Evolutionary conservation across 805 yeast species (phyloP).

Genomic region (Ogataea methanolica): DNA sequence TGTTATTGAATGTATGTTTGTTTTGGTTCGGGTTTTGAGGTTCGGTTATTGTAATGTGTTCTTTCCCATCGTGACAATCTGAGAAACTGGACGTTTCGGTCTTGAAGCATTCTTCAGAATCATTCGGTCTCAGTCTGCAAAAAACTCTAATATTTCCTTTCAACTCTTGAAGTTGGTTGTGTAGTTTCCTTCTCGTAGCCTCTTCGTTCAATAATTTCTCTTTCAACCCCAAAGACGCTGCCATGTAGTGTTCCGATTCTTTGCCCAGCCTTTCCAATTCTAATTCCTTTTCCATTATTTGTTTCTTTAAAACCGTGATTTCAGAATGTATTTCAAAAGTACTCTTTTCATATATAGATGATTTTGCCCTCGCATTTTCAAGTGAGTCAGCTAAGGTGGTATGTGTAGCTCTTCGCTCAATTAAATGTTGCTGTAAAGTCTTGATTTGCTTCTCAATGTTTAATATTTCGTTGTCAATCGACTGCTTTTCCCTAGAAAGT

Average conservation of each 20-base stretch:
- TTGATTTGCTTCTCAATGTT: not conserved
- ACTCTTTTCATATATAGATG: slow-evolving; percentile 8
- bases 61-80: slow-evolving; percentile 21
- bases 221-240: slow-evolving; percentile 24
- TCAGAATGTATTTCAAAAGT: slow-evolving; percentile 4
- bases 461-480: too few relatives aligned
- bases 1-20: slow-evolving; percentile 3
- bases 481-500: too few relatives aligned
- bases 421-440: not conserved
- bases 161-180: slow-evolving; percentile 73
- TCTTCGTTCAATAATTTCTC: slow-evolving; percentile 27
- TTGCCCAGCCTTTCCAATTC: not conserved
- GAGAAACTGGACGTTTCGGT: slow-evolving; percentile 7
- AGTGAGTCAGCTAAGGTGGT: not conserved
- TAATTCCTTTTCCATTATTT: not conserved
- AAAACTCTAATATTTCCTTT: slow-evolving; percentile 91
- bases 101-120: slow-evolving; percentile 16
- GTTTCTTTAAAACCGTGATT: slow-evolving; percentile 4
- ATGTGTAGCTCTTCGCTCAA: not conserved
- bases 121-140: slow-evolving; percentile 74
- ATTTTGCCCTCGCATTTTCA: slow-evolving; percentile 2
- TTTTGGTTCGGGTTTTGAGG: slow-evolving; percentile 7
- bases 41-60: slow-evolving; percentile 27
- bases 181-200: slow-evolving; percentile 51
- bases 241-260: slow-evolving; percentile 20